A percentile compares a stretch with the other conserved stretches of the same genome.
Evolutionary conservation across 1,284 basidiomycete species (phyloP).

Genomic region (Coniferiporia sulphurascens): DNA sequence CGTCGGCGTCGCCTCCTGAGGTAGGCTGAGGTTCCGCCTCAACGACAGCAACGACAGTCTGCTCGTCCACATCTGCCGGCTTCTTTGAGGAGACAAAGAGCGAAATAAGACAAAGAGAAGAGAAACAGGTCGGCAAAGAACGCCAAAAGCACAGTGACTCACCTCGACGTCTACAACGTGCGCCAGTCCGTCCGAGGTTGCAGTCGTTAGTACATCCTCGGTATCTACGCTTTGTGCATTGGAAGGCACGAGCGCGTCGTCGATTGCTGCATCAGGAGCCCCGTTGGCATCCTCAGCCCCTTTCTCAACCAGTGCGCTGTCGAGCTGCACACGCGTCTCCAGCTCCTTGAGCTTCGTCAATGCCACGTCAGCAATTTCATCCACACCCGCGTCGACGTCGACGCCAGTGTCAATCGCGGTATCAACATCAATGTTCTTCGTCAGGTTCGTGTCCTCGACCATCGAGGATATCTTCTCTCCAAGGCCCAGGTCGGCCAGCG

Average conservation of each 20-base stretch:
- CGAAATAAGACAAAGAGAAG: background rate
- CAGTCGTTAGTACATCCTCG: too few relatives aligned
- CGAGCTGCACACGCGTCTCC: background rate
- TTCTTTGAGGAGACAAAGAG: background rate
- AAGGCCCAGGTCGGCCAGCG: background rate
- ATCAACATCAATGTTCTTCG: too few relatives aligned
- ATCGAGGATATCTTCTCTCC: background rate
- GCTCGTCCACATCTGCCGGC: background rate
- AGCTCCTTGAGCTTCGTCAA: background rate
- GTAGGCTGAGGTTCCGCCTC: too few relatives aligned
- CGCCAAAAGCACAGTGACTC: background rate
- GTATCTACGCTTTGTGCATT: too few relatives aligned
- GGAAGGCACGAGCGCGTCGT: too few relatives aligned
- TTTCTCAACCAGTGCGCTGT: background rate
- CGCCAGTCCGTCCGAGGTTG: background rate
- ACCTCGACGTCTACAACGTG: background rate
- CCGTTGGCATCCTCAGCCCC: background rate
- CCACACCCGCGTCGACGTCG: too few relatives aligned
- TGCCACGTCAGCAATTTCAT: background rate
- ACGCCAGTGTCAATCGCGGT: background rate
- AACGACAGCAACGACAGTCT: too few relatives aligned
- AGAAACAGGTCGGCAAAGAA: background rate
- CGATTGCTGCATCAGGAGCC: too few relatives aligned
- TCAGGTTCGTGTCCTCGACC: background rate
- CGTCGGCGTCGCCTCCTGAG: too few relatives aligned